Percentiles rank a stretch among this genome's conserved stretches.
Evolutionary conservation across 805 yeast genomes (phyloP).

Genomic region (Debaryomyces tyrocola): DNA sequence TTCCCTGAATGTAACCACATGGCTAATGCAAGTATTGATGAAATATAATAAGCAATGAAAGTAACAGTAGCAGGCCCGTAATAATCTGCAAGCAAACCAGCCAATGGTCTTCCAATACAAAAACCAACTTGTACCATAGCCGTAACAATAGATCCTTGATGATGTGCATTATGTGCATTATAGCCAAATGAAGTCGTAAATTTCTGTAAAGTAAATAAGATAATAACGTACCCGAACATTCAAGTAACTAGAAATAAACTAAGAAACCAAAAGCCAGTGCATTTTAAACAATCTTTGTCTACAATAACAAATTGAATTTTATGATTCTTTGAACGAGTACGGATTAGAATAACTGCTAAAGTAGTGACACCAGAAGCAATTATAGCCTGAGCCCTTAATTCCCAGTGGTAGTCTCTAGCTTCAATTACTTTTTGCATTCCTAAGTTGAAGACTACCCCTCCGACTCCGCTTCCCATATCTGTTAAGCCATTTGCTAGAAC

Average conservation of each 20-base stretch:
- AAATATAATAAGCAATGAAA: slow-evolving; percentile 13
- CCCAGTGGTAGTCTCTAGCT: too few species aligned
- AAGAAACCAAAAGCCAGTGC: too few species aligned
- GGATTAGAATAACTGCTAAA: too few species aligned
- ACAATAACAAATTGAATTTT: slow-evolving; percentile 13
- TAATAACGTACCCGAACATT: slow-evolving; percentile 54
- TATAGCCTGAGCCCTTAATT: too few species aligned
- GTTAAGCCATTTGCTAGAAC: too few species aligned
- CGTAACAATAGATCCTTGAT: slow-evolving; percentile 54
- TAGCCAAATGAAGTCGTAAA: slow-evolving; percentile 59
- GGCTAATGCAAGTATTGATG: slow-evolving; percentile 19
- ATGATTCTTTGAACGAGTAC: too few species aligned
- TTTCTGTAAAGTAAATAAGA: slow-evolving; percentile 55
- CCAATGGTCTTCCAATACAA: slow-evolving; percentile 48
- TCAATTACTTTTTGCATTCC: too few species aligned
- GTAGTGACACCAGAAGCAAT: too few species aligned
- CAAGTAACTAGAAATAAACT: too few species aligned
- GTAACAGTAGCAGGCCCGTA: slow-evolving; percentile 49
- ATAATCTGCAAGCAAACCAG: slow-evolving; percentile 47
- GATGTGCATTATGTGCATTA: slow-evolving; percentile 30
- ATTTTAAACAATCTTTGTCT: too few species aligned
- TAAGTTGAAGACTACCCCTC: too few species aligned
- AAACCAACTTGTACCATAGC: slow-evolving; percentile 59
- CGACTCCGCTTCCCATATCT: too few species aligned
- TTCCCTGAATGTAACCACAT: slow-evolving; percentile 46